Base-by-base conservation (phyloP, 1,284 basidiomycete genomes). In the Ganoderma multipileum region DNA sequence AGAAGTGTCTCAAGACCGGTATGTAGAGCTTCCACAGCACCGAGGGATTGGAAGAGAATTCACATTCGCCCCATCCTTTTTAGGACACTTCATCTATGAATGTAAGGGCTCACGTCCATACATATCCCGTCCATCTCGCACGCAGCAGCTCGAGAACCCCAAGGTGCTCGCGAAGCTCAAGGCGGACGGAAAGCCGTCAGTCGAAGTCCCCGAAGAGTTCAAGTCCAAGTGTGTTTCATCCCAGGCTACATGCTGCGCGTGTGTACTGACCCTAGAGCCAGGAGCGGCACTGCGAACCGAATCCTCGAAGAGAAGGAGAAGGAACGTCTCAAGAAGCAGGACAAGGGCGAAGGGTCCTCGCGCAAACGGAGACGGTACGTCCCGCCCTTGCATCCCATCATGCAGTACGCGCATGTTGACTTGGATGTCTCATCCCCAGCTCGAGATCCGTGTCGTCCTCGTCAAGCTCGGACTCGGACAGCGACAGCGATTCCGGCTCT, bases 121-220 rank as follows among this genome's bases (percentile, higher is more conserved):
- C 76, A 83, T 94, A 55, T 88, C 90, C 20, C 86, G 93, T 11
- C 93, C 93, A 2, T 94, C 92, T 54, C 86, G 93, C 59, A 93
- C 92, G 2, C 85, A 92, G 74, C 86, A 89, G 76, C 85, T 95
- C 28, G 91, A 94, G 76, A 93, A 93, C 64, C 92, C 92, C 3
- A 82, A 79, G 23, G 63, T 87, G 2, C 79, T 91, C 8, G 85
- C 89, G 12, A 92, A 92, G 76, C 78, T 91, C 54, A 91, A 88
- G 77, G 81, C 83, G 0, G 87, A 87, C 1, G 89, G 89, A 16
- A 89, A 89, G 69, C 91, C 92, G 6, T 88, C 88, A 8, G 87
- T 91, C 0, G 91, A 93, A 72, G 87, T 94, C 14, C 92, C 93
- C 7, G 92, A 93, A 69, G 93, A 94, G 78, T 93, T 94, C 79